Evolutionary conservation across 2,329 filamentous ascomycete species (phyloP).

Genomic region (Endoconidiophora polonica): DNA sequence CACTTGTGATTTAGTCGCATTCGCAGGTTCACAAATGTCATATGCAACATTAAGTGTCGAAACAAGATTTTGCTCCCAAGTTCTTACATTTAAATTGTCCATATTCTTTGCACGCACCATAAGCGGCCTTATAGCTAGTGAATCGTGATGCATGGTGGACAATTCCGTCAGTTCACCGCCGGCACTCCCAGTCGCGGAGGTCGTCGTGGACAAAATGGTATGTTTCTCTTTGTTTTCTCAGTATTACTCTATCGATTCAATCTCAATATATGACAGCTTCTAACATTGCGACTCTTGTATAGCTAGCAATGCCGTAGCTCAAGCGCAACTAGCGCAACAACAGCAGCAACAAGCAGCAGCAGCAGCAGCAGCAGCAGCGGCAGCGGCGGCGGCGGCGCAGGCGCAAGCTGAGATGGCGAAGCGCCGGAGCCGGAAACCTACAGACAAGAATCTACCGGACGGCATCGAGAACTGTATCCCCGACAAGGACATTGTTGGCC

Average conservation of each 20-base stretch:
- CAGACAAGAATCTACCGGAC: slow-evolving; percentile 87
- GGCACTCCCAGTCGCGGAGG: slow-evolving; percentile 3
- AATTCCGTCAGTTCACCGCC: slow-evolving; percentile 13
- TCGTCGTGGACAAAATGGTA: slow-evolving; percentile 10
- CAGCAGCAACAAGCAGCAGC: slow-evolving; percentile 31
- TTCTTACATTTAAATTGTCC: neutral
- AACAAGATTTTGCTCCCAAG: neutral
- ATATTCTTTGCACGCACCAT: neutral
- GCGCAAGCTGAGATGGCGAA: slow-evolving; percentile 50
- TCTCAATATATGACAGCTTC: neutral
- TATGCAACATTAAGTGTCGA: too few relatives aligned
- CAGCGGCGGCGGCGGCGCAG: slow-evolving; percentile 33
- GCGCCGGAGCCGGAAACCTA: slow-evolving; percentile 73
- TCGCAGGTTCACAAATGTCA: too few relatives aligned
- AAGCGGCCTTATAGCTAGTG: neutral
- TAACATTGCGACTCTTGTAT: neutral
- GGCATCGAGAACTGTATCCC: slow-evolving; percentile 70
- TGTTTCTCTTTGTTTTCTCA: neutral
- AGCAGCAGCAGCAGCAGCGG: slow-evolving; percentile 27
- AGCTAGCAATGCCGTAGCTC: slow-evolving; percentile 25
- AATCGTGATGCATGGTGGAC: slow-evolving; percentile 10
- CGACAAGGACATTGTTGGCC: slow-evolving; percentile 56
- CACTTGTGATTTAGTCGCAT: too few relatives aligned
- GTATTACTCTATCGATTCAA: neutral
- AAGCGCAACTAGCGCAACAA: slow-evolving; percentile 35